Base-by-base conservation (phyloP, 2,329 filamentous ascomycete species). In the Sporothrix pseudoabietina region DNA sequence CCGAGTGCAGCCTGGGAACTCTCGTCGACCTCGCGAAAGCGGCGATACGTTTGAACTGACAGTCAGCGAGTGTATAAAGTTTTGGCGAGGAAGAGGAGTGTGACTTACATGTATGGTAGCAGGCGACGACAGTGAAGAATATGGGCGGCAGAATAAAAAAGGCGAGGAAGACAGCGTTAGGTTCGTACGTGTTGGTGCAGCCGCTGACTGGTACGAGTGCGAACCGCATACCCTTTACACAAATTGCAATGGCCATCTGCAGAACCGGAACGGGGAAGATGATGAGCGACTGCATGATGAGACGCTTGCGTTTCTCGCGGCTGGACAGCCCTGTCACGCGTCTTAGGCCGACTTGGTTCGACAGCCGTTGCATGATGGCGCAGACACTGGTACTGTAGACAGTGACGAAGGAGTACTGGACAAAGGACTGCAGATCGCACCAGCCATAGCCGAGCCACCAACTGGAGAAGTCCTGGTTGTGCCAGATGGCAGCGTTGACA, bases 391-490 rank as follows among this genome's bases (percentile, higher is more conserved):
- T 84, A 55, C 82, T 82, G 78, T 84, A 89, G 57, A 86, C 77
- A 1, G 83, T 83, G 55, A 83, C 77, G 35, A 84, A 73, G 4
- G 82, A 79, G n/a, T 77, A 79, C 26, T 71, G 66, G 9, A 81
- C 65, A 76, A 83, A 85, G 9, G 79, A 77, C 76, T 86, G 82
- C 47, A 88, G 10, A 76, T 90, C 87, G 77, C 88, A 90, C 79
- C 86, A 83, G 22, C 85, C 86, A 32, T 81, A 78, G 69, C 87
- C 88, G 2, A 82, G 79, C 81, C 82, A 88, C 87, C 87, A 89
- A 47, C 74, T 75, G 44, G 77, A 77, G 73, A 85, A 83, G 77
- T 88, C 79, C 77, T 89, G 82, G 77, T 85, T 79, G 74, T 80
- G 83, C 88, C 88, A 90, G 75, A 88, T 81, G 35, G 87, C 80